A percentile compares a stretch with the other conserved stretches of the same genome.
phyloP scores from a whole-genome alignment of 768 basidiomycete species.

The Neoboletus magnificus region DNA sequence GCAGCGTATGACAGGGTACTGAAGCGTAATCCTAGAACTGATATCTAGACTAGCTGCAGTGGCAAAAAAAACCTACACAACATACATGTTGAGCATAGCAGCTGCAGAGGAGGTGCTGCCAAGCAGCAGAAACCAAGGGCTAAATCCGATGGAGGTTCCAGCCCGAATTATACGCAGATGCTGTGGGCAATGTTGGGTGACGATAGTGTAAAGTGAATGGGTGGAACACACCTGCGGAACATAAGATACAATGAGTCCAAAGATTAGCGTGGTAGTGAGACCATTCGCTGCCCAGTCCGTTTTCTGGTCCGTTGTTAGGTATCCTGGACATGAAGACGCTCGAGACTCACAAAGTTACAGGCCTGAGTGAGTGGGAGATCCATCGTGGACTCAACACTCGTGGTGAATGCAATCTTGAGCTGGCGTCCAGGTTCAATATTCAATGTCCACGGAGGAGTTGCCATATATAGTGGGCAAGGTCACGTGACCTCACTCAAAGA shows the following conservation, averaged over 20 bases:
- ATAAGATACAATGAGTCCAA: constrained; percentile 81
- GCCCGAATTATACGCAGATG: constrained; percentile 77
- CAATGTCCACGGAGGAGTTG: background rate
- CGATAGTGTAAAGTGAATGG: background rate
- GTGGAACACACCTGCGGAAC: constrained; percentile 61
- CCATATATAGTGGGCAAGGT: background rate
- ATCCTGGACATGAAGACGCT: background rate
- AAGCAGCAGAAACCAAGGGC: constrained; percentile 86
- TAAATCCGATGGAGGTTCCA: constrained; percentile 84
- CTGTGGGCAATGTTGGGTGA: constrained; percentile 33
- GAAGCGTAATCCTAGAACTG: constrained; percentile 66
- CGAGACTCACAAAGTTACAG: constrained; percentile 21
- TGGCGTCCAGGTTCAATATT: too few species aligned
- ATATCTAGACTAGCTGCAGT: background rate
- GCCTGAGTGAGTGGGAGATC: background rate
- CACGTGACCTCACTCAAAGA: constrained; percentile 1
- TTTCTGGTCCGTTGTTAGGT: constrained; percentile 40
- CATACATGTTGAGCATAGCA: constrained; percentile 81
- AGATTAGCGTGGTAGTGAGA: constrained; percentile 62
- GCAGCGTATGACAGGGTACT: constrained; percentile 79
- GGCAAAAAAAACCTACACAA: background rate
- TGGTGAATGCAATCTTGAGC: background rate
- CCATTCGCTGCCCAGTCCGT: constrained; percentile 67
- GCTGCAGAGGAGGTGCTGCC: constrained; percentile 83
- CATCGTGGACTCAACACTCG: background rate